Evolutionary conservation across 345 rosid genomes (phyloP), one percentile per base, ranked within the genome.

Genomic region (Dimocarpus longan): DNA sequence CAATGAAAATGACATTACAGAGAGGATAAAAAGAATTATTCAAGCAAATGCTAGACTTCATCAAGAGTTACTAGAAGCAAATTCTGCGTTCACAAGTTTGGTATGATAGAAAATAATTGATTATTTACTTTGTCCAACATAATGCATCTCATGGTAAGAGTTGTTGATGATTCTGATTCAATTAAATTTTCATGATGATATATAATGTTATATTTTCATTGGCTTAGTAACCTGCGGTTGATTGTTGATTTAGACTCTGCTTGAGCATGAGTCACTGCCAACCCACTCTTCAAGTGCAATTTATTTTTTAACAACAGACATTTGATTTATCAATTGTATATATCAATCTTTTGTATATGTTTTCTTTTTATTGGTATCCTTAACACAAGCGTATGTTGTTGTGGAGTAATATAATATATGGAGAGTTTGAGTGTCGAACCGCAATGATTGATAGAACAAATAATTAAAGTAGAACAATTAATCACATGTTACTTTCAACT

Each of bases 1-100:
- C 85, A 91, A 93, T 81, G 99, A 95, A 89, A 93, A 91, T 76
- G 99, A 92, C 87, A 84, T 92, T 80, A 90, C 99, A 57, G 95
- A 88, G 87, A 89, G 94, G 87, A 81, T 95, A 76, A 95, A 90
- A 26, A 80, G 81, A 85, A 91, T 95, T 79, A 88, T 92, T 84
- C 90, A 86, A 71, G 82, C 77, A 70, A 93, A 93, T 85, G 91
- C 97, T 69, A 78, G 81, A 44, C 92, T 93, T 82, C 89, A 70
- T 48, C 82, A 82, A 80, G 90, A 85, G 72, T 79, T 92, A 74
- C 77, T 28, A 68, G 97, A 93, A 79, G 84, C 91, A 73, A 88
- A 71, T 66, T 37, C 77, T 46, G 52, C 71, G 13, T 82, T 80
- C 84, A 88, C 80, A 76, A 82, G 82, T 75, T 78, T 90, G 97